These are phyloP conservation scores for Trichosporon asahii DNA, from an alignment of 1,284 basidiomycete species.

Conservation along the genomic window DNA sequence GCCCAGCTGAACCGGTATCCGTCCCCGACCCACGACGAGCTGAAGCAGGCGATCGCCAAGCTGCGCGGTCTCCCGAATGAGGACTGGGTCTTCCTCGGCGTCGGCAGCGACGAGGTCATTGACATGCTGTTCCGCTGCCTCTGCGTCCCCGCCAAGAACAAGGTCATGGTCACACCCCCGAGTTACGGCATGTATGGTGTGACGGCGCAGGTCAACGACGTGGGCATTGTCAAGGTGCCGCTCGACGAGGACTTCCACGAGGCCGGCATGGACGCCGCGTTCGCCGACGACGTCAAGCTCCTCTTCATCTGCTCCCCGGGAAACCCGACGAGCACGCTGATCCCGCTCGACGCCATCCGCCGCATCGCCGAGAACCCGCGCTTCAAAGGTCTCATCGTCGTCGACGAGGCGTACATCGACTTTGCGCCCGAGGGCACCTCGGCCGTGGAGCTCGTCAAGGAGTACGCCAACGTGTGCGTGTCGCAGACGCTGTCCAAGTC, in stretches of 20 bases:
- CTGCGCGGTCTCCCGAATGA: constrained; percentile 65
- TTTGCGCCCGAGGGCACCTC: constrained; percentile 67
- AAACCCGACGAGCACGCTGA: constrained; percentile 89
- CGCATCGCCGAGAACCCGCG: constrained; percentile 72
- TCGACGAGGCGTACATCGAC: constrained; percentile 98
- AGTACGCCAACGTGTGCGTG: constrained; percentile 87
- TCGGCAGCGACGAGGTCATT: constrained; percentile 95
- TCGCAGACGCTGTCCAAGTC: constrained; percentile 95
- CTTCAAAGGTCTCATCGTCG: constrained; percentile 86
- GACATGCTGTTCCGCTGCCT: constrained; percentile 90
- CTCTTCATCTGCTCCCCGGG: constrained; percentile 96
- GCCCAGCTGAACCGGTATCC: constrained; percentile 52
- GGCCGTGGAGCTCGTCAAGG: constrained; percentile 65
- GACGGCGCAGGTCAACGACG: constrained; percentile 91
- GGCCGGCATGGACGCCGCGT: constrained; percentile 69
- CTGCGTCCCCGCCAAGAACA: constrained; percentile 75
- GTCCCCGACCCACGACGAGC: constrained; percentile 57
- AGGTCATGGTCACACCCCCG: constrained; percentile 81
- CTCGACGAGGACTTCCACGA: constrained; percentile 77
- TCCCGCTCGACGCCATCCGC: constrained; percentile 68
- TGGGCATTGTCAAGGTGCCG: constrained; percentile 76
- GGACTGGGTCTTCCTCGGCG: constrained; percentile 86
- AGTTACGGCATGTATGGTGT: constrained; percentile 99
- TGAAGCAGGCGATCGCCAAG: constrained; percentile 72
- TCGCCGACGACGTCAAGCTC: constrained; percentile 77